Percentiles rank a stretch among this genome's conserved stretches.
Evolutionary conservation across 805 yeast species (phyloP).

Genomic region (Barnettozyma sp.): DNA sequence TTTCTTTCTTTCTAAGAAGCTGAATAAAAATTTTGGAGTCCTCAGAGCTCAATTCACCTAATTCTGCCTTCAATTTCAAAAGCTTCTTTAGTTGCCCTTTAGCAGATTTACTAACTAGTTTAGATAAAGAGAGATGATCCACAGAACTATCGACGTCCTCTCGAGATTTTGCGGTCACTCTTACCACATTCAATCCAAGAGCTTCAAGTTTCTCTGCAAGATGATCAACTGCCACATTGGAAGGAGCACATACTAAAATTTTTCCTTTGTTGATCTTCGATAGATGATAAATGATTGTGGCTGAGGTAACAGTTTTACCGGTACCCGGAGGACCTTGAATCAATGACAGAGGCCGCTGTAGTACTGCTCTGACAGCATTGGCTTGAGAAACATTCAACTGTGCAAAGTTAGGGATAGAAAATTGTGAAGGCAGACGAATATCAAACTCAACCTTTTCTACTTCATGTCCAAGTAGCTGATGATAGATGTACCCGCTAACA

Average conservation of each 20-base stretch:
- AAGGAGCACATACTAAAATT: constrained; percentile 88
- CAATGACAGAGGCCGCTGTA: constrained; percentile 66
- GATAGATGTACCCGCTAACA: constrained; percentile 68
- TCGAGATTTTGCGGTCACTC: constrained; percentile 68
- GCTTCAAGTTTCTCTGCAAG: constrained; percentile 62
- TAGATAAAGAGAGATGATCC: constrained; percentile 49
- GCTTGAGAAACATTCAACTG: constrained; percentile 72
- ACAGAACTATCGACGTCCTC: constrained; percentile 74
- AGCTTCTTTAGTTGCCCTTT: constrained; percentile 54
- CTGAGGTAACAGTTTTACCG: constrained; percentile 91
- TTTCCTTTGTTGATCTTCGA: constrained; percentile 53
- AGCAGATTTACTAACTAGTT: constrained; percentile 40
- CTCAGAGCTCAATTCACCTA: constrained; percentile 56
- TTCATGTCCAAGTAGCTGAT: constrained; percentile 74
- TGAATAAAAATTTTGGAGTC: constrained; percentile 44
- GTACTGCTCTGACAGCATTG: constrained; percentile 63
- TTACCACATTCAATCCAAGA: constrained; percentile 71
- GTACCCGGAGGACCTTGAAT: constrained; percentile 98
- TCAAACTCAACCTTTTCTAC: constrained; percentile 57
- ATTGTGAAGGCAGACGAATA: constrained; percentile 49
- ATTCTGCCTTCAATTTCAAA: constrained; percentile 48
- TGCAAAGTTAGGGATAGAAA: constrained; percentile 61
- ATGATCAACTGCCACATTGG: constrained; percentile 93
- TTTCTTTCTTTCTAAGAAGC: constrained; percentile 43
- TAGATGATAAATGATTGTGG: constrained; percentile 77